Conservation (phyloP, 1,284 basidiomycete species). For the Porodaedalea pini region DNA sequence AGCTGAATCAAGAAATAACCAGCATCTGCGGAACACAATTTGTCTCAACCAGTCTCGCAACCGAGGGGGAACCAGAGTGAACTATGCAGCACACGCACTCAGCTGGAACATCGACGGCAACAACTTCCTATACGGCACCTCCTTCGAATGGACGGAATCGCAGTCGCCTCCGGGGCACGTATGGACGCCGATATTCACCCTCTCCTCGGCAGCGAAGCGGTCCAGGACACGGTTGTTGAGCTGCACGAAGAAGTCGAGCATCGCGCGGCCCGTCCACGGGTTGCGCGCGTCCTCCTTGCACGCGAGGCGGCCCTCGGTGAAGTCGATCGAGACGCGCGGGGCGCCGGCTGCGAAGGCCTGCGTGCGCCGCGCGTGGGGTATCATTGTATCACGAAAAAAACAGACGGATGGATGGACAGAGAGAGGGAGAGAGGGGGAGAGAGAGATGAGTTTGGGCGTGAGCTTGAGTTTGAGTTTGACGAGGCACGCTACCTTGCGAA, state of each 20-base stretch:
- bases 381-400: background rate
- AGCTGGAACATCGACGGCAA: constrained; percentile 22
- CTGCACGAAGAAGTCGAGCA: constrained; percentile 25
- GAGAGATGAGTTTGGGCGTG: background rate
- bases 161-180: constrained; percentile 25
- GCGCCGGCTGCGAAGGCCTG: constrained; percentile 25
- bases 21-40: constrained; percentile 19
- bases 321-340: constrained; percentile 25
- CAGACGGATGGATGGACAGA: background rate
- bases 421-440: background rate
- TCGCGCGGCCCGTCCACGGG: constrained; percentile 24
- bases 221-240: constrained; percentile 25
- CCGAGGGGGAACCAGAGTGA: background rate
- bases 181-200: constrained; percentile 26
- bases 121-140: constrained; percentile 23
- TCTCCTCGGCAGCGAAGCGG: constrained; percentile 24
- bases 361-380: no score
- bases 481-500: constrained; percentile 20
- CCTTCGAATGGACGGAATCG: constrained; percentile 22
- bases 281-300: constrained; percentile 23
- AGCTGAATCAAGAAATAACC: constrained; percentile 27
- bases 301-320: constrained; percentile 25
- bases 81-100: background rate
- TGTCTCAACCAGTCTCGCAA: background rate
- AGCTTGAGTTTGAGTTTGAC: background rate